Base-by-base conservation (phyloP, 257 asterid genomes). In the Gentiana straminea region DNA sequence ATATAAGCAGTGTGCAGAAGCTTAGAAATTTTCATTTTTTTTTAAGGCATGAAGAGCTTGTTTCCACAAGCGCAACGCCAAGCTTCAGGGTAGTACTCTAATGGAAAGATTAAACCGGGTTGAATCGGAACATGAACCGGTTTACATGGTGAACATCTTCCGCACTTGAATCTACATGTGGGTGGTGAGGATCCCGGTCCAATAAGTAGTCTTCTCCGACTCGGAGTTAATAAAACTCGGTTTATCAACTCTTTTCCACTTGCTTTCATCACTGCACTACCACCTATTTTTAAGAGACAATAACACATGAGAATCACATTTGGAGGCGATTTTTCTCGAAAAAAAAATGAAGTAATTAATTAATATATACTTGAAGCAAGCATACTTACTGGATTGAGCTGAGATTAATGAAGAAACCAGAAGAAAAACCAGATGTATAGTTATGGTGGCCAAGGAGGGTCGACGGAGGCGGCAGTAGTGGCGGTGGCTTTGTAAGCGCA, bases 21-120 rank as follows among this genome's bases (percentile, higher is more conserved):
- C 3, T 43, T 12, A 7, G 2, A 1, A 53, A 37, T 3, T 5
- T 13, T 55, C 38, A 34, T 9, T 1, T 37, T 4, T 10, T 36
- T 9, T 57, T 68, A 88, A 59, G 97, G 94, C 94, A 84, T 79
- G 80, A 70, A 88, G 8, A 82, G 73, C 60, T 72, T 85, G 66
- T 76, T 75, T 5, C 95, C 93, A 71, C 97, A 88, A 68, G 79
- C 75, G 84, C 97, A 88, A 41, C 95, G 77, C 95, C 96, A 88
- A 9, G 95, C 96, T 56, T 87, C 96, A 0, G 96, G 96, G 46
- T 87, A 87, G 57, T 84, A 88, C 84, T 88, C 97, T 50, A 85
- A 61, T 43, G 94, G 85, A 55, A 54, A 54, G 12, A 74, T 74
- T 58, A 81, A 60, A 10, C 91, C 95, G 2, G 97, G 95, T 49